Evolutionary conservation across 441 rosid species (phyloP).

Genomic region (Brassica balearica): DNA sequence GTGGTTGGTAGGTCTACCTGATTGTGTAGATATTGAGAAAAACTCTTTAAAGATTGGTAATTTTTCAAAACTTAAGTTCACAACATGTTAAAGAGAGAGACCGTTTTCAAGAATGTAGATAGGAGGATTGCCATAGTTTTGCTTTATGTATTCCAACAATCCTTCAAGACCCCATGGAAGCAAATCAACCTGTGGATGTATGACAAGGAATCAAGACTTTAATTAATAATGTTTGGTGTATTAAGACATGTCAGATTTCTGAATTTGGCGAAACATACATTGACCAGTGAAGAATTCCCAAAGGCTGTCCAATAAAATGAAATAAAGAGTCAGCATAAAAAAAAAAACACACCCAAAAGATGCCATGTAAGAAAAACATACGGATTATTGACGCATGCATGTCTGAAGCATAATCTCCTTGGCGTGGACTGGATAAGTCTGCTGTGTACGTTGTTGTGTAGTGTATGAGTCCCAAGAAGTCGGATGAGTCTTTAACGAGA

Average conservation of each 20-base stretch:
- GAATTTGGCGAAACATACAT: conserved; percentile 9
- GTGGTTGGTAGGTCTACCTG: conserved; percentile 40
- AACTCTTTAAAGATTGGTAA: not conserved
- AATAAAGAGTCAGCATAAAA: not conserved
- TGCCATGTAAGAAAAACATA: conserved; percentile 27
- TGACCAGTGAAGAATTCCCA: not conserved
- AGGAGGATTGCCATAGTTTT: conserved; percentile 63
- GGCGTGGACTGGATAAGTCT: conserved; percentile 37
- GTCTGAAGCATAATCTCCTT: conserved; percentile 49
- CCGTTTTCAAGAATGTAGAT: conserved; percentile 73
- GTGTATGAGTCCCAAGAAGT: conserved; percentile 63
- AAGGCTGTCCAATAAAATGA: conserved; percentile 1
- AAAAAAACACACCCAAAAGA: not conserved
- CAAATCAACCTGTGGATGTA: conserved; percentile 44
- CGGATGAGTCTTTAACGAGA: conserved; percentile 58
- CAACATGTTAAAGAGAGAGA: conserved; percentile 22
- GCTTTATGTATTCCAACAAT: conserved; percentile 57
- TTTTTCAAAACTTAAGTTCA: too few relatives aligned
- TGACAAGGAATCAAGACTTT: not conserved
- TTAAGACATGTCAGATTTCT: not conserved
- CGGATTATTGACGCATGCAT: conserved; percentile 32
- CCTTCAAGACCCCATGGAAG: conserved; percentile 57
- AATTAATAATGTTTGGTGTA: not conserved
- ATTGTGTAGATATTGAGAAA: too few relatives aligned
- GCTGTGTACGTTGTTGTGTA: conserved; percentile 39